A percentile compares a stretch with the other conserved stretches of the same genome.
Evolutionary conservation across 2,329 filamentous ascomycete genomes (phyloP).

Genomic region (Claviceps digitariae): DNA sequence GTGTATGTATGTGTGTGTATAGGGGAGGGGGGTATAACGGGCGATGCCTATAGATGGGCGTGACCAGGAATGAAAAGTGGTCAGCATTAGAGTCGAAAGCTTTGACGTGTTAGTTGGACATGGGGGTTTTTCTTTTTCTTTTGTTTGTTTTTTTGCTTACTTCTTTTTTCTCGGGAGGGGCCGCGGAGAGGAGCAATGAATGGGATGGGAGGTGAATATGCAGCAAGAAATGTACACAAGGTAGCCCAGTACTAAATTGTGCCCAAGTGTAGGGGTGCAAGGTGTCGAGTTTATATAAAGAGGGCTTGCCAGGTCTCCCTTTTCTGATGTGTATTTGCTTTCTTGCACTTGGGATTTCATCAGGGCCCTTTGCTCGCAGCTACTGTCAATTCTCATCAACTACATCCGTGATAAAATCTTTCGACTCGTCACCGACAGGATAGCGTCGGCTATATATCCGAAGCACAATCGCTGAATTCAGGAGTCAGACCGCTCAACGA

Average conservation of each 20-base stretch:
- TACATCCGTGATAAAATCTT: neutral
- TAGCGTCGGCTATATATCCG: neutral
- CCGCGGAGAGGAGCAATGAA: no score
- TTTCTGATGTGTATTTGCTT: neutral
- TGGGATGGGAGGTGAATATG: neutral
- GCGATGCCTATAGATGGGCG: no score
- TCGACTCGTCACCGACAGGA: neutral
- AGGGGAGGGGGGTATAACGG: no score
- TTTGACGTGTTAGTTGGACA: no score
- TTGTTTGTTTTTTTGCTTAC: no score
- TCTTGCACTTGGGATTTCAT: neutral
- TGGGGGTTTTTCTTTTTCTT: no score
- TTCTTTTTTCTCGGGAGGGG: no score
- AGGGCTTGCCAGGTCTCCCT: neutral
- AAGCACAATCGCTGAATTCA: neutral
- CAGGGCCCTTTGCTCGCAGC: neutral
- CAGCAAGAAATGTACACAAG: neutral
- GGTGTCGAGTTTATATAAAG: neutral
- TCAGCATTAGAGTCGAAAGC: no score
- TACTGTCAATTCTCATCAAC: neutral
- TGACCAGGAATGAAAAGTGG: no score
- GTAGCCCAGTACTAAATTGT: neutral
- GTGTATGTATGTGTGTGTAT: no score
- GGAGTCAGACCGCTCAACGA: no score
- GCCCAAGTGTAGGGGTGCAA: neutral